Base-by-base conservation (phyloP, 169 alveolate genomes). In the Eimeria mitis region DNA sequence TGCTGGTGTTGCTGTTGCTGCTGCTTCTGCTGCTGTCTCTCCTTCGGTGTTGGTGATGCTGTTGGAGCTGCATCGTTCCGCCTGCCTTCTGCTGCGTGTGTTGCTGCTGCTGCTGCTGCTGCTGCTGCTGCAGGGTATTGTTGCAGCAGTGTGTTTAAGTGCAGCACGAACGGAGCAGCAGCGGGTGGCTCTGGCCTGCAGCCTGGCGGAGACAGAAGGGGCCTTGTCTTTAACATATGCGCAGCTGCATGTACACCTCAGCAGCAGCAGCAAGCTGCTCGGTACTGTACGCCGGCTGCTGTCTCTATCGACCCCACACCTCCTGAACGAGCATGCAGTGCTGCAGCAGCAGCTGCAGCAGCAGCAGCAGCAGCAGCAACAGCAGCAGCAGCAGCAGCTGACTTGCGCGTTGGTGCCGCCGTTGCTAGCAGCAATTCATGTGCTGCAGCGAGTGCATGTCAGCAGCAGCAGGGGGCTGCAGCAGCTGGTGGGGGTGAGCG, bases 161-260 rank as follows among this genome's bases (percentile, higher is more conserved):
- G 87, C 87, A 23, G 87, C 87, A 40, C 56, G 61, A 14, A 37
- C 25, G 31, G 87, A 76, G 59, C 19, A 47, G 37, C 87, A 76
- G 61, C 87, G 87, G 7, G 87, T 61, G 6, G 42, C 87, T 8
- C 56, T 76, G 9, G 87, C 87, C 16, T 76, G 87, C 61, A 14
- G 59, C 34, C 23, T 76, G 42, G 87, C 87, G 49, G 87, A 76
- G 37, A 44, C 87, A 37, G 87, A 76, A 44, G 87, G 87, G 2
- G 34, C 19, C 23, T 42, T 76, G 34, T 76, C 87, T 23, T 3
- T 76, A 21, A 47, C 87, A 16, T 76, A 76, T 42, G 23, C 87
- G 61, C 87, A 76, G 87, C 87, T 76, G 59, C 87, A 76, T 76
- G 63, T 76, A 76, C 87, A 76, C 87, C 59, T 76, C 31, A 76